Conservation (phyloP, 2,329 filamentous ascomycete species). For the Aspergillus versicolor region DNA sequence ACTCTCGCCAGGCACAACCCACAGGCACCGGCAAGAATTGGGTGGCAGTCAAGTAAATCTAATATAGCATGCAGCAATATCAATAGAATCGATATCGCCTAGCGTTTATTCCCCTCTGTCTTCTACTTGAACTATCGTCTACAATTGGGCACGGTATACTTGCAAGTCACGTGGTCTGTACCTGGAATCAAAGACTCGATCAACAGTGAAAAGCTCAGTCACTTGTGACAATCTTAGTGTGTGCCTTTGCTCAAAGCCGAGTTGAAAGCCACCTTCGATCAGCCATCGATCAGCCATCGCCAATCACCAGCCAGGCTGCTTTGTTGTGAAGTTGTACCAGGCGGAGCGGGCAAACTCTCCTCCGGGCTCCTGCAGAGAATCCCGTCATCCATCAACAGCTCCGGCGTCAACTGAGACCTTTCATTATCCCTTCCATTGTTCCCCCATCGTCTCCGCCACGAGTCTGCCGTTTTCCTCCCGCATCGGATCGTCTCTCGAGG, state of each 20-base stretch:
- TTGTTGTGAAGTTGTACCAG: background rate
- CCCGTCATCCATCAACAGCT: slow-evolving; percentile 3
- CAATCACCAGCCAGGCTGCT: background rate
- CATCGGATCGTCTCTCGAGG: background rate
- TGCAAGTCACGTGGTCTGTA: background rate
- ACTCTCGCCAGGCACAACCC: background rate
- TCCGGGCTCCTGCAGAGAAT: slow-evolving; percentile 7
- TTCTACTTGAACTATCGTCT: background rate
- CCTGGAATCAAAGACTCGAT: no score
- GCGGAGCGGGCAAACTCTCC: slow-evolving; percentile 9
- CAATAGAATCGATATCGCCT: background rate
- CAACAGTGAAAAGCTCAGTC: background rate
- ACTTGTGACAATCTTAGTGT: background rate
- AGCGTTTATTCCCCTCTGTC: background rate
- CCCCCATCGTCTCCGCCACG: background rate
- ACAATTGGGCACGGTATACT: background rate
- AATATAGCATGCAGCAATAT: background rate
- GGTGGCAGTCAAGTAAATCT: background rate
- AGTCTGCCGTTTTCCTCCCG: background rate
- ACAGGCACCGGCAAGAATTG: background rate
- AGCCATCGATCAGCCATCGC: background rate
- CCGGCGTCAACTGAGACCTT: background rate
- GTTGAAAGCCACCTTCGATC: background rate
- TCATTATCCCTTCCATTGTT: background rate
- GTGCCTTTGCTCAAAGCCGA: background rate